Percentiles rank a stretch among this genome's conserved stretches.
Conservation (phyloP, 352 stramenopile species). For the Globisporangium orthogonon region DNA sequence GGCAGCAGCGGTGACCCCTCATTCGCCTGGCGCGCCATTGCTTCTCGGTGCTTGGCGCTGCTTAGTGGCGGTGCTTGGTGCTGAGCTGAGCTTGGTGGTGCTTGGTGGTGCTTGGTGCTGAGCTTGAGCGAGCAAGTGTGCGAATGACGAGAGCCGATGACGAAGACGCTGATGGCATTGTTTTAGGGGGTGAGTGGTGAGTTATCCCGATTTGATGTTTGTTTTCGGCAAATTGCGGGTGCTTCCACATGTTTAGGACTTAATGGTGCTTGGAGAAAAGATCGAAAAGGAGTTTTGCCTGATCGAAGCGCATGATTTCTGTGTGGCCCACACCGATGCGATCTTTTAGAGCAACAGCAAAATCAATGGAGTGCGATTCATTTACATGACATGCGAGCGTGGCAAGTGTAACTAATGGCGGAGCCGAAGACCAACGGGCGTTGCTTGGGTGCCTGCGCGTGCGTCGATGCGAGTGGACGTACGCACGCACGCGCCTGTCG, state of each 20-base stretch:
- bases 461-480: no score
- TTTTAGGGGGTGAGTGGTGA: neutral
- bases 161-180: neutral
- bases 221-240: no score
- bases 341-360: neutral
- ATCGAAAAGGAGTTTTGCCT: neutral
- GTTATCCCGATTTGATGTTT: neutral
- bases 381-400: no score
- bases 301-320: neutral
- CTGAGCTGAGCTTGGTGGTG: no score
- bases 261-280: neutral
- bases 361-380: no score
- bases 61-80: neutral
- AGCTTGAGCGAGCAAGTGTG: neutral
- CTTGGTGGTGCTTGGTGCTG: neutral
- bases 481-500: no score
- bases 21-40: conserved; percentile 15
- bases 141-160: neutral
- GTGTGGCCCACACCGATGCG: neutral
- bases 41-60: neutral
- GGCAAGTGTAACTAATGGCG: no score
- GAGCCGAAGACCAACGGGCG: no score
- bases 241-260: no score
- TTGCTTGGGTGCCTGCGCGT: no score
- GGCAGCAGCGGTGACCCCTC: conserved; percentile 56